Conservation (phyloP, 257 asterid species). For the Jacaranda mimosifolia region DNA sequence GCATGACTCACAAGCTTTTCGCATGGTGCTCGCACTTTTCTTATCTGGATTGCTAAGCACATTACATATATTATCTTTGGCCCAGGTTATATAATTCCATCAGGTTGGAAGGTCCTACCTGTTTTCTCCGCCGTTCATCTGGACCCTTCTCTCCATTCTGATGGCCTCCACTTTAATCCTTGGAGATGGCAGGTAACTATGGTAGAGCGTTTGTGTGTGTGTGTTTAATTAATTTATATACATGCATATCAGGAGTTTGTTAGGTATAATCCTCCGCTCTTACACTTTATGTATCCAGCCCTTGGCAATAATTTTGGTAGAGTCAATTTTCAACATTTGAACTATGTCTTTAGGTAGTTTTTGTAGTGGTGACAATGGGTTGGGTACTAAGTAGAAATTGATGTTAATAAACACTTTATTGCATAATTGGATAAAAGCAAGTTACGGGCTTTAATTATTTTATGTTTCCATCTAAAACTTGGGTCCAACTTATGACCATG, state of each 20-base stretch:
- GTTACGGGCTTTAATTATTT: no score
- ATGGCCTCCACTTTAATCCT: conserved; percentile 65
- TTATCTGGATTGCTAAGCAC: conserved; percentile 17
- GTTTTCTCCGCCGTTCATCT: conserved; percentile 81
- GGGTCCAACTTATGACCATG: no score
- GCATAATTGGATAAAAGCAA: no score
- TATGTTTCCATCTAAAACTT: no score
- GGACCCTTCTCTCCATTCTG: conserved; percentile 68
- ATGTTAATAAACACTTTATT: no score
- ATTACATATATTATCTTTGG: conserved; percentile 23
- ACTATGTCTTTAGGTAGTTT: neutral
- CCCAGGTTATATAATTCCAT: conserved; percentile 72
- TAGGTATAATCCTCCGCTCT: no score
- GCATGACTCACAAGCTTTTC: conserved; percentile 52
- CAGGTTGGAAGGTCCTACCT: conserved; percentile 92
- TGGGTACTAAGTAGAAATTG: no score
- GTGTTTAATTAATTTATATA: no score
- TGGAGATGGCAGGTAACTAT: conserved; percentile 80
- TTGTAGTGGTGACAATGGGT: neutral
- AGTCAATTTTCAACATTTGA: neutral
- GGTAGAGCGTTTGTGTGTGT: no score
- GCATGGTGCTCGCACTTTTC: conserved; percentile 32
- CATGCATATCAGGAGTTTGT: no score
- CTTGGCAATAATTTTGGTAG: no score
- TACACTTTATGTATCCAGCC: no score